These are phyloP conservation scores for Capillidium heterosporum DNA, from an alignment of 371 early-diverging fungal genomes.

Conservation along the genomic window DNA sequence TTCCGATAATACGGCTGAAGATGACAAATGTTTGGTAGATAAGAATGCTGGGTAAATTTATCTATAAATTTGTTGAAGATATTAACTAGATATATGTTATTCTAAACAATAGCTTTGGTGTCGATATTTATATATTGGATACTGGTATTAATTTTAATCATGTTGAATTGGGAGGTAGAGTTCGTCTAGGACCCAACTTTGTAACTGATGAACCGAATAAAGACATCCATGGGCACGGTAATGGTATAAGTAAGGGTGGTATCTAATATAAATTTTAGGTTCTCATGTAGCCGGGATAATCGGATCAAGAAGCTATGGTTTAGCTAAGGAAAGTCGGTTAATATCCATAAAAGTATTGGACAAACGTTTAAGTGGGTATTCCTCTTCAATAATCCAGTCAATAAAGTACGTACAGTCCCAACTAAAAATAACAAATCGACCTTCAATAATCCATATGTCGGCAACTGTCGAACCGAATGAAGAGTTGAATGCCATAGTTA, in stretches of 20 bases:
- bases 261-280: conserved; percentile 2
- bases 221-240: conserved; percentile 31
- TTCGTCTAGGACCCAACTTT: conserved; percentile 23
- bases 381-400: neutral
- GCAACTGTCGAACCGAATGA: neutral
- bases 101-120: conserved; percentile 8
- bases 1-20: neutral
- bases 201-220: conserved; percentile 11
- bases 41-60: neutral
- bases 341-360: conserved; percentile 37
- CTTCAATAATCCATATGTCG: neutral
- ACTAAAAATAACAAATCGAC: neutral
- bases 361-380: conserved; percentile 21
- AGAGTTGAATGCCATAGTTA: neutral
- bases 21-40: neutral
- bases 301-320: conserved; percentile 26
- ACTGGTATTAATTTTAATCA: conserved; percentile 52
- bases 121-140: conserved; percentile 59
- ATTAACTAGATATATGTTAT: neutral
- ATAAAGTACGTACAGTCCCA: too few relatives aligned
- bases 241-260: neutral
- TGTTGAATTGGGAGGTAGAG: conserved; percentile 54
- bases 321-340: conserved; percentile 29
- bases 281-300: conserved; percentile 37
- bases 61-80: neutral